phyloP scores from a whole-genome alignment of 306 rosid genomes.

The Adenanthera pavonina region DNA sequence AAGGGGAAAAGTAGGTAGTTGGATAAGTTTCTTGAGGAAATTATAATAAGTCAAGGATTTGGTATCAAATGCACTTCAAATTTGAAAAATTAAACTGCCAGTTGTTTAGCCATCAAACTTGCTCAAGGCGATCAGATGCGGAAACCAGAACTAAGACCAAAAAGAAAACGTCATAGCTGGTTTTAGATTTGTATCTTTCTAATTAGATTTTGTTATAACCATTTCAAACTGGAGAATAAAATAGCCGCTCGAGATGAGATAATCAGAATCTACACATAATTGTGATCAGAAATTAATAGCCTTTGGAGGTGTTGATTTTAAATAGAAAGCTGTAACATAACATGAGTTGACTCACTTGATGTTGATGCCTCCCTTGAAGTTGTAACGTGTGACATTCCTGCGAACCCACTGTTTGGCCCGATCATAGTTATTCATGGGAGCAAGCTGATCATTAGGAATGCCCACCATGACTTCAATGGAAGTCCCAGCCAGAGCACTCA shows the following conservation, averaged over 20 bases:
- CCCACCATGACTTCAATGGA: conserved; percentile 88
- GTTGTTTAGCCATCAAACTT: background rate
- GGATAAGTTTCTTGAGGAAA: background rate
- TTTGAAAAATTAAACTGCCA: background rate
- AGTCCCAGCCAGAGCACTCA: conserved; percentile 79
- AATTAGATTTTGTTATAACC: background rate
- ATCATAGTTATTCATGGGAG: conserved; percentile 55
- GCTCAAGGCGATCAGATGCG: background rate
- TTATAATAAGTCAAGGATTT: background rate
- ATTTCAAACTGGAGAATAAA: background rate
- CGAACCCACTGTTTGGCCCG: conserved; percentile 90
- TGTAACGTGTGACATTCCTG: conserved; percentile 71
- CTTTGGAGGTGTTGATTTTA: background rate
- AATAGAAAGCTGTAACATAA: background rate
- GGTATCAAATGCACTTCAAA: background rate
- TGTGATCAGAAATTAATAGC: background rate
- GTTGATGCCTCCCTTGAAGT: conserved; percentile 73
- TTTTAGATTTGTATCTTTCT: background rate
- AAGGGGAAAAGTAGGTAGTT: background rate
- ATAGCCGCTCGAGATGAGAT: background rate
- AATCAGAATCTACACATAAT: background rate
- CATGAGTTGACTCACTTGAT: conserved; percentile 66
- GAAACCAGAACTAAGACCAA: background rate
- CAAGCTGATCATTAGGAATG: conserved; percentile 84
- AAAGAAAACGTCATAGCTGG: background rate